Conservation (phyloP, 164 flowering plant genomes). For the Houttuynia cordata region DNA sequence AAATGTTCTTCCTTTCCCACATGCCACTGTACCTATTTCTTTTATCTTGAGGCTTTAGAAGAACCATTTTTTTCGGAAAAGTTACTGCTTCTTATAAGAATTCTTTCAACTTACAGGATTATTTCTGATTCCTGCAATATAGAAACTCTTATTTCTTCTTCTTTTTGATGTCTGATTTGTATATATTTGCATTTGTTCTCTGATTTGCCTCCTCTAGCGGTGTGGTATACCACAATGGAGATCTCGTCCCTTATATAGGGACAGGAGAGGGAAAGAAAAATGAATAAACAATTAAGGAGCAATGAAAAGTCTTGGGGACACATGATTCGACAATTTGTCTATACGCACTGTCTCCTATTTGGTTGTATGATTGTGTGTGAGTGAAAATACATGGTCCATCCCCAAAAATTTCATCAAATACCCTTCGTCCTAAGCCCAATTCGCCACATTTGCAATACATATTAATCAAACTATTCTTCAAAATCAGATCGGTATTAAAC, state of each 20-base stretch:
- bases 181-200: background rate
- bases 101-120: slow-evolving; percentile 64
- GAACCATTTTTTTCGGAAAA: slow-evolving; percentile 80
- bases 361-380: too few relatives aligned
- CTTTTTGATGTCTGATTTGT: background rate
- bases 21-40: slow-evolving; percentile 30
- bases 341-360: too few relatives aligned
- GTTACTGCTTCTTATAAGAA: slow-evolving; percentile 54
- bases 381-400: too few relatives aligned
- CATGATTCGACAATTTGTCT: too few relatives aligned
- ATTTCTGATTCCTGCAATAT: slow-evolving; percentile 11
- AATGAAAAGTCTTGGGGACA: too few relatives aligned
- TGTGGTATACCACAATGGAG: too few relatives aligned
- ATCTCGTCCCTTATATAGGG: too few relatives aligned
- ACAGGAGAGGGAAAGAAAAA: too few relatives aligned
- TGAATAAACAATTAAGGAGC: too few relatives aligned
- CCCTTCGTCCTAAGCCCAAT: slow-evolving; percentile 10
- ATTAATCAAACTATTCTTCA: slow-evolving; percentile 25
- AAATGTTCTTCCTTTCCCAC: slow-evolving; percentile 8
- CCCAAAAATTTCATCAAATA: slow-evolving; percentile 32
- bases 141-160: background rate
- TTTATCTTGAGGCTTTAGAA: slow-evolving; percentile 37
- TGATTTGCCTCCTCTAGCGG: background rate
- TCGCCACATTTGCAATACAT: slow-evolving; percentile 31
- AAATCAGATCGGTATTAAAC: slow-evolving; percentile 20